Evolutionary conservation across 2,329 filamentous ascomycete genomes (phyloP).

Genomic region (Colletotrichum sansevieriae): DNA sequence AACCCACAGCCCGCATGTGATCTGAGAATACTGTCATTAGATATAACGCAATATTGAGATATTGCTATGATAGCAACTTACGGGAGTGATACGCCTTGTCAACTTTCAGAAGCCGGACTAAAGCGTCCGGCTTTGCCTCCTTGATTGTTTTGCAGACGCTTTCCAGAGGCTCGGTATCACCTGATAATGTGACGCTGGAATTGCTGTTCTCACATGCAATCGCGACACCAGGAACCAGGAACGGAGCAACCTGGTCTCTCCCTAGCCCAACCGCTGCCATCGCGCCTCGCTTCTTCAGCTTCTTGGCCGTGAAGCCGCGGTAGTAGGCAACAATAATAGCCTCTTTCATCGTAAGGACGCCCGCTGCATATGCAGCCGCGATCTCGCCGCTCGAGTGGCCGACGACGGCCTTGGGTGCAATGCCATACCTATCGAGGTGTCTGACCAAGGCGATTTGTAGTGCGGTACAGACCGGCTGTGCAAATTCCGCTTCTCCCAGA

Average conservation of each 20-base stretch:
- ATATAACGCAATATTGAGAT: neutral
- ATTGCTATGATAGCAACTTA: neutral
- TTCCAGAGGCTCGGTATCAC: constrained; percentile 43
- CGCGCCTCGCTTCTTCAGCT: constrained; percentile 42
- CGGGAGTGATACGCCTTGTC: neutral
- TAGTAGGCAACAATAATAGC: constrained; percentile 53
- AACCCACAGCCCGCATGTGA: constrained; percentile 36
- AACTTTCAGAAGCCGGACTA: constrained; percentile 19
- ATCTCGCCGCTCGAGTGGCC: constrained; percentile 58
- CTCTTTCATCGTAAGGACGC: constrained; percentile 46
- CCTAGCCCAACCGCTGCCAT: constrained; percentile 54
- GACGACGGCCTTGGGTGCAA: constrained; percentile 50
- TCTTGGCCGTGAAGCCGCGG: constrained; percentile 47
- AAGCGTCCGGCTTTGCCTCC: neutral
- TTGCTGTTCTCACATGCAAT: constrained; percentile 42
- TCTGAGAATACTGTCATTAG: neutral
- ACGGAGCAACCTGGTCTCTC: constrained; percentile 18
- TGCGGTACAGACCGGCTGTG: constrained; percentile 67
- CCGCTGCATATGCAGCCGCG: constrained; percentile 54
- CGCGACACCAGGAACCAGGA: constrained; percentile 13
- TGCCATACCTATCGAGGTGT: constrained; percentile 47
- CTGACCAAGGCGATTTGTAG: constrained; percentile 63
- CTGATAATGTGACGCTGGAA: constrained; percentile 48
- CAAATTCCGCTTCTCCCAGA: constrained; percentile 44
- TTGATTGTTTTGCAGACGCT: constrained; percentile 47